Percentiles rank a stretch among this genome's conserved stretches.
These are phyloP conservation scores for Fraxinus anomala DNA, from an alignment of 257 asterid genomes.

Conservation along the genomic window DNA sequence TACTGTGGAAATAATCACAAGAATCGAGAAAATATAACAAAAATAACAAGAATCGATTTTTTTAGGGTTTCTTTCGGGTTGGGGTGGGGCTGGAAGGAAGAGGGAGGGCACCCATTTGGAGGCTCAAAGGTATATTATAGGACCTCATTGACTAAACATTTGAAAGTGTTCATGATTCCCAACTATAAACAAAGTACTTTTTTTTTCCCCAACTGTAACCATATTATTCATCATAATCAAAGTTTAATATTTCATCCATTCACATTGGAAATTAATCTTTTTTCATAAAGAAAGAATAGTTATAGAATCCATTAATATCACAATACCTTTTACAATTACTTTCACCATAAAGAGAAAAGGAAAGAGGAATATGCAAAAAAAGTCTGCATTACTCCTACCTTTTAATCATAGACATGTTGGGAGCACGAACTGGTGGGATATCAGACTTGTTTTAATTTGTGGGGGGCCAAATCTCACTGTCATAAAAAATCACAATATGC, in stretches of 20 bases:
- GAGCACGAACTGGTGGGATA: slow-evolving; percentile 43
- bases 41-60: slow-evolving; percentile 8
- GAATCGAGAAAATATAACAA: not conserved
- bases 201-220: slow-evolving; percentile 26
- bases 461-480: slow-evolving; percentile 27
- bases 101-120: slow-evolving; percentile 14
- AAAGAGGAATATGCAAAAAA: slow-evolving; percentile 16
- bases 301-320: not conserved
- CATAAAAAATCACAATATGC: not conserved
- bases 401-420: slow-evolving; percentile 31
- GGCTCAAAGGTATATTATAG: slow-evolving; percentile 26
- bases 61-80: not conserved
- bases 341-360: not conserved
- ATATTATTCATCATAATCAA: slow-evolving; percentile 4
- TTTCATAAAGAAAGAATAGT: not conserved
- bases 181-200: slow-evolving; percentile 17
- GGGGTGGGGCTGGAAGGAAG: not conserved
- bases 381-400: slow-evolving; percentile 44
- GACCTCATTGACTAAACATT: not conserved
- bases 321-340: slow-evolving; percentile 6
- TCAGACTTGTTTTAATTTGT: slow-evolving; percentile 33
- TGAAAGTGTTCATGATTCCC: slow-evolving; percentile 22
- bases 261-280: slow-evolving; percentile 4
- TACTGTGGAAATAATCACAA: too few species aligned
- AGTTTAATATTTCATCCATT: not conserved